These are phyloP conservation scores for Phytomonas sp. DNA, from an alignment of 208 protist species.

Conservation along the genomic window DNA sequence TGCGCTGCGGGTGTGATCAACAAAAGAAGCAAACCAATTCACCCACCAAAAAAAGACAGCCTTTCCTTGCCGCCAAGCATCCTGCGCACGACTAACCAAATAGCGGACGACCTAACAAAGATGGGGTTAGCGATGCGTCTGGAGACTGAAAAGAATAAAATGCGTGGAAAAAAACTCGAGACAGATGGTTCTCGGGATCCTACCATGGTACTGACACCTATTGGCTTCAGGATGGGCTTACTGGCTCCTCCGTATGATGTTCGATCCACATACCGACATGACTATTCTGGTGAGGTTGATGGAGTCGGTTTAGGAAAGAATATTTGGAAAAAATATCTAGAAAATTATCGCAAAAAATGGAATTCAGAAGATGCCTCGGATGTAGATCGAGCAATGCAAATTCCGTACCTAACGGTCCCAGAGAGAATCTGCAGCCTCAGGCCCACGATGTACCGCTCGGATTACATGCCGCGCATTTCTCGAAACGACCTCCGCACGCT, in stretches of 20 bases:
- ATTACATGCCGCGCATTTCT: conserved; percentile 32
- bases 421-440: conserved; percentile 15
- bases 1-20: background rate
- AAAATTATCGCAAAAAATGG: conserved; percentile 58
- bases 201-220: background rate
- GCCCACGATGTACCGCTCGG: conserved; percentile 57
- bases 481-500: conserved; percentile 37
- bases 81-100: conserved; percentile 54
- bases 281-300: conserved; percentile 59
- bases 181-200: background rate
- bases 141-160: conserved; percentile 15
- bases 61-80: background rate
- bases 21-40: background rate
- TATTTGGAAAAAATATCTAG: conserved; percentile 19
- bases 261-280: conserved; percentile 66
- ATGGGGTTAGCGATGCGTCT: conserved; percentile 34
- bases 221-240: conserved; percentile 22
- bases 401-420: conserved; percentile 68
- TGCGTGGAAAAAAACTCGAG: background rate
- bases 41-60: background rate
- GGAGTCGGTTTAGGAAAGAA: conserved; percentile 6
- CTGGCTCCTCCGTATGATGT: conserved; percentile 38
- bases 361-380: conserved; percentile 49
- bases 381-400: conserved; percentile 45
- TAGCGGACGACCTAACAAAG: conserved; percentile 27